Evolutionary conservation across 768 basidiomycete species (phyloP).

Genomic region (Naganishia vishniacii): DNA sequence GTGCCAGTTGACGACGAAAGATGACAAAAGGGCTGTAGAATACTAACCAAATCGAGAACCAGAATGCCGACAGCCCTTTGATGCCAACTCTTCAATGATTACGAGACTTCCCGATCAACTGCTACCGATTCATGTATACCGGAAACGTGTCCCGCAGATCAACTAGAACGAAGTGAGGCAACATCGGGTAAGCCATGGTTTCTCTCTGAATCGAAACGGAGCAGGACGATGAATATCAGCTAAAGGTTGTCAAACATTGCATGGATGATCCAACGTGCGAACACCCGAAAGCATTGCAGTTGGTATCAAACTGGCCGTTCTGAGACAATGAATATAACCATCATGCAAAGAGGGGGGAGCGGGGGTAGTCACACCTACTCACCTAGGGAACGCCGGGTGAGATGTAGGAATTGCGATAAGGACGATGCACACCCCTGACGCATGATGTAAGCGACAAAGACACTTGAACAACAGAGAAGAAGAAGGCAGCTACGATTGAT

Average conservation of each 20-base stretch:
- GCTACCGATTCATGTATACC: background rate
- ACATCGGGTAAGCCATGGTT: background rate
- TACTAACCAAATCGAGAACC: constrained; percentile 8
- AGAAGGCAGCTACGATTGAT: no score
- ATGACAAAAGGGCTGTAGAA: constrained; percentile 8
- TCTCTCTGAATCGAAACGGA: background rate
- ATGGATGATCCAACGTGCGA: background rate
- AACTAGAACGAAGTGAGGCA: background rate
- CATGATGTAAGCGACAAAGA: background rate
- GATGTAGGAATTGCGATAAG: no score
- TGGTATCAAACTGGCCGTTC: constrained; percentile 22
- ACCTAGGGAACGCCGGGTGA: background rate
- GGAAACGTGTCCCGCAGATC: background rate
- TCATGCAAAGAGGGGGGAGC: constrained; percentile 20
- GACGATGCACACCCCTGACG: background rate
- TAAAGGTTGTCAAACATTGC: constrained; percentile 29
- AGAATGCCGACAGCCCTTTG: background rate
- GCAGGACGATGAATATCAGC: constrained; percentile 20
- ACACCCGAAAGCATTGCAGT: constrained; percentile 2
- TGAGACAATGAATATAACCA: constrained; percentile 34
- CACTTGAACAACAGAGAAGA: background rate
- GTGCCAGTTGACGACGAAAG: background rate
- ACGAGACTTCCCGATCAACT: background rate
- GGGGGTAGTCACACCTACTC: no score
- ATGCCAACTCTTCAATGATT: background rate